phyloP scores from a whole-genome alignment of 805 yeast species.

The Zygosaccharomyces rouxii region DNA sequence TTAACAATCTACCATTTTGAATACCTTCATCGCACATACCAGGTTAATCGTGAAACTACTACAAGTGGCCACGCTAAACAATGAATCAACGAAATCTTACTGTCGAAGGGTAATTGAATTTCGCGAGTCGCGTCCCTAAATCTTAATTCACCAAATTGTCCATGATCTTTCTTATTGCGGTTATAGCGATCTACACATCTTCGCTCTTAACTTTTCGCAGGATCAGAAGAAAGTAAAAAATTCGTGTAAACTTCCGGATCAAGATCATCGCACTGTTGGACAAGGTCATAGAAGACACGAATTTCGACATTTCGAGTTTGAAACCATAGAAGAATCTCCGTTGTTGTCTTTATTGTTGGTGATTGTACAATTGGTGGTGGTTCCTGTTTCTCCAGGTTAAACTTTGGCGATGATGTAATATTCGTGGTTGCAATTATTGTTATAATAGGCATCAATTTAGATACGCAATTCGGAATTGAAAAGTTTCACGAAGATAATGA shows the following conservation, averaged over 20 bases:
- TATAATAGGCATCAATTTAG: neutral
- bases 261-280: neutral
- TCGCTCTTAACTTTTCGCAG: slow-evolving; percentile 2
- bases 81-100: neutral
- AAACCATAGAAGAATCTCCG: neutral
- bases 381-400: neutral
- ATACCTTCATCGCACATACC: neutral
- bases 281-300: slow-evolving; percentile 1
- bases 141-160: neutral
- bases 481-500: neutral
- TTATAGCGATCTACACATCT: neutral
- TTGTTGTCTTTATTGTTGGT: too few species aligned
- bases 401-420: neutral
- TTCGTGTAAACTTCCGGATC: slow-evolving; percentile 4
- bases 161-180: slow-evolving; percentile 1
- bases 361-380: neutral
- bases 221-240: neutral
- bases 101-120: neutral
- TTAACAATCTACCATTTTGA: neutral
- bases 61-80: slow-evolving; percentile 6
- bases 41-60: slow-evolving; percentile 2
- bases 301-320: neutral
- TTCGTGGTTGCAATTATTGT: neutral
- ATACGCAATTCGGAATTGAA: neutral
- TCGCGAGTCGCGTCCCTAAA: slow-evolving; percentile 6